Evolutionary conservation across 495 filamentous ascomycete species (phyloP), one percentile per base, ranked within the genome.

Genomic region (Penicillium coprophilum): DNA sequence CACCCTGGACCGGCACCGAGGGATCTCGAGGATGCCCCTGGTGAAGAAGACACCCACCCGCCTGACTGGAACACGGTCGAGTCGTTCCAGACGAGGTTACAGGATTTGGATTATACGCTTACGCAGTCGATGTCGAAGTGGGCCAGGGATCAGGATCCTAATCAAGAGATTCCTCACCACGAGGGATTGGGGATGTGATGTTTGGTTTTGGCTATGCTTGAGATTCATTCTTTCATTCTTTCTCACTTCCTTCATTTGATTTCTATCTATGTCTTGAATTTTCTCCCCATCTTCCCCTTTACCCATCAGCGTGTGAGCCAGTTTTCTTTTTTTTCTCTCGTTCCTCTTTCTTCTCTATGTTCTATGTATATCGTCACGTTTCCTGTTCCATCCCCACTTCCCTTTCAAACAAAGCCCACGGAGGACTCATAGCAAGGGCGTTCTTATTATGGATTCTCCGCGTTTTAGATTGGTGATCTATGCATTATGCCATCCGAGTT

Each of bases 111-210:
- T 38, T 47, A 53, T 3, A 61, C 58, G 19, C 61, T 68, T 27
- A 53, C 65, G 15, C 46, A 49, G 23, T 56, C 60, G 6, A 68
- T 68, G 66, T 63, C 66, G 10, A 64, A 61, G 47, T 68, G 66
- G 66, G 50, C 60, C 1, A 32, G 60, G 11, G 60, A 66, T 10
- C 53, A 58, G 47, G 63, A 68, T 52, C 63, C 65, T 13, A 66
- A 62, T 21, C 56, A 62, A 15, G 66, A 66, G 38, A 45, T 59
- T 31, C 36, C 46, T 21, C 60, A 66, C 6, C 66, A 66, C 31
- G 66, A 68, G 48, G 66, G 66, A 24, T 34, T 64, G 45, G 66
- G 66, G 17, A 48, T 66, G 56, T 68, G 58, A 67, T 32, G n/a
- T 58, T 31, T 28, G 51, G 31, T 30, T 38, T 44, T 50, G n/a